Conservation (phyloP, 163 green algal species). For the Coccomyxa subellipsoidea region DNA sequence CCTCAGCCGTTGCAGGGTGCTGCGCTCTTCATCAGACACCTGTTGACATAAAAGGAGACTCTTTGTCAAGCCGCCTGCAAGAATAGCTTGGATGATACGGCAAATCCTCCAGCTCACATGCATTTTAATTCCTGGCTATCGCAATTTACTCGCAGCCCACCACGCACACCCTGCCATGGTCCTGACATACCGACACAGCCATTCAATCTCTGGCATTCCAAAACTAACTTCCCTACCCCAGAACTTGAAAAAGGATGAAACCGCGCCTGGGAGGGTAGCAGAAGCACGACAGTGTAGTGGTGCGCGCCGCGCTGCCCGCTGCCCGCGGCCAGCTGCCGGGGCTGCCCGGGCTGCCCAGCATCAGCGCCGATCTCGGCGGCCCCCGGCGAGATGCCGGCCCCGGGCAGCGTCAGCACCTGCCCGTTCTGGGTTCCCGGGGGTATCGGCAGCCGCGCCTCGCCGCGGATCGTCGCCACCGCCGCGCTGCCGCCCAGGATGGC, state of each 20-base stretch:
- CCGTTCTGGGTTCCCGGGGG: slow-evolving; percentile 33
- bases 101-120: too few relatives aligned
- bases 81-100: too few relatives aligned
- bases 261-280: background rate
- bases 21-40: background rate
- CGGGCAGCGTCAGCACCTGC: slow-evolving; percentile 17
- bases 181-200: too few relatives aligned
- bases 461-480: slow-evolving; percentile 18
- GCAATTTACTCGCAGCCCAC: too few relatives aligned
- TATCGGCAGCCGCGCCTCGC: slow-evolving; percentile 16
- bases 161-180: too few relatives aligned
- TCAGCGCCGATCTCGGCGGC: background rate
- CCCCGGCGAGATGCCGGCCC: slow-evolving; percentile 13
- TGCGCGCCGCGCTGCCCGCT: background rate
- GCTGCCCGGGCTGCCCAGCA: background rate
- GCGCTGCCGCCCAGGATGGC: slow-evolving; percentile 15
- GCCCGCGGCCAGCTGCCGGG: background rate
- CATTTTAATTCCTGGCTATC: too few relatives aligned
- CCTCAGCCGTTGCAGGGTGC: background rate
- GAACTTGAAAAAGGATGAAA: too few relatives aligned
- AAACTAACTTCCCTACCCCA: too few relatives aligned
- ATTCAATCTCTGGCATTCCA: too few relatives aligned
- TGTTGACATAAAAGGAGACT: too few relatives aligned
- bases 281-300: background rate
- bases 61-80: background rate